Evolutionary conservation across 2,329 filamentous ascomycete species (phyloP), one percentile per base, ranked within the genome.

Genomic region (Polytolypa hystricis): DNA sequence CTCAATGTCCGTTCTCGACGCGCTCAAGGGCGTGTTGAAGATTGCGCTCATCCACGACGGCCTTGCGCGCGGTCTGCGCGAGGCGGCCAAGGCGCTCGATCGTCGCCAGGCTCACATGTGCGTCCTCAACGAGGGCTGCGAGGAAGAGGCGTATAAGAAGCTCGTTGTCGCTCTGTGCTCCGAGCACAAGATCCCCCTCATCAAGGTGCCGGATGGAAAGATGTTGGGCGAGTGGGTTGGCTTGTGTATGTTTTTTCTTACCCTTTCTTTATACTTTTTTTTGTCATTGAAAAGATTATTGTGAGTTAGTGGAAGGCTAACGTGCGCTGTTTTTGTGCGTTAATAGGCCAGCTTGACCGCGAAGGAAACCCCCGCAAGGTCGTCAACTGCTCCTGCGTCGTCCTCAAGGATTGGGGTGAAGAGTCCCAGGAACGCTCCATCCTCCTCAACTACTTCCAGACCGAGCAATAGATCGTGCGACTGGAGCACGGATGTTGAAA

Each of bases 71-170:
- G 91, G 91, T 71, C 85, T 98, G 60, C 87, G 91, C 57, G 91
- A 98, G 74, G 91, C 91, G 51, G 86, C 82, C 74, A 98, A 98
- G 79, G 89, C 91, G 49, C 85, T 98, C 61, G 91, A 98, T 72
- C 81, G 91, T 63, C 86, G 91, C 63, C 84, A 98, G 74, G 91
- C 91, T 44, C 91, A 98, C 76, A 96, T 98, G 87, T 98, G 91
- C 69, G 91, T 98, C 55, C 81, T 98, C 59, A 98, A 98, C 80
- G 91, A 98, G 80, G 81, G 83, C 54, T 98, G 91, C 77, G 91
- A 98, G 76, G 91, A 98, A 79, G 91, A 98, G 72, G 89, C 91
- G 54, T 98, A 98, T 79, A 98, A 98, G 86, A 98, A 98, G 83
- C 80, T 98, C 52, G 89, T 98, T 58, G 84, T 96, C 55, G 91